A percentile compares a stretch with the other conserved stretches of the same genome.
These are phyloP conservation scores for Grammothele lineata DNA, from an alignment of 768 basidiomycete genomes.

Conservation along the genomic window DNA sequence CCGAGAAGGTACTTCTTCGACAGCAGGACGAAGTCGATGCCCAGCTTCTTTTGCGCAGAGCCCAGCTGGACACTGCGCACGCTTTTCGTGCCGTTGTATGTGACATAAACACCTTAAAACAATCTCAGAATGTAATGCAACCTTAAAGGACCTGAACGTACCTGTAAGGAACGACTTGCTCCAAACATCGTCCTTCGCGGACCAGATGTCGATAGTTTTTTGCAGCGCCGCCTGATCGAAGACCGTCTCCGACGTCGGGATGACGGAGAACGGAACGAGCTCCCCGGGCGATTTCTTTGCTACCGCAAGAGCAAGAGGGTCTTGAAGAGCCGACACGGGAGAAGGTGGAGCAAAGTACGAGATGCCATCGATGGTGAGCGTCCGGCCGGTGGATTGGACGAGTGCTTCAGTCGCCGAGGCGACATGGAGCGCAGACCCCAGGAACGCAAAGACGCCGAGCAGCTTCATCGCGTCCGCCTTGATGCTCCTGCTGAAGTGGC, in stretches of 20 bases:
- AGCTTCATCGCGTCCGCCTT: no score
- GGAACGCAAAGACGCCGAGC: background rate
- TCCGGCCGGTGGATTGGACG: slow-evolving; percentile 15
- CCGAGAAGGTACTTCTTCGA: slow-evolving; percentile 12
- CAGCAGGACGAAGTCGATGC: slow-evolving; percentile 13
- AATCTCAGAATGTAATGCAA: no score
- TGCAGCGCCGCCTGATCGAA: slow-evolving; percentile 17
- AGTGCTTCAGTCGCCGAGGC: slow-evolving; percentile 1
- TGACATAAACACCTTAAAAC: slow-evolving; percentile 20
- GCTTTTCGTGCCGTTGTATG: slow-evolving; percentile 13
- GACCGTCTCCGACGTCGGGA: slow-evolving; percentile 10
- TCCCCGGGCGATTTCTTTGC: slow-evolving; percentile 1
- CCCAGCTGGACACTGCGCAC: slow-evolving; percentile 8
- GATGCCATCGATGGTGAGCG: slow-evolving; percentile 12
- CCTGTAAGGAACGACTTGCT: slow-evolving; percentile 20
- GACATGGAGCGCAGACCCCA: background rate
- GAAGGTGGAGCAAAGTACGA: slow-evolving; percentile 17
- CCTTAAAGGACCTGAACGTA: slow-evolving; percentile 1
- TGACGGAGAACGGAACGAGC: slow-evolving; percentile 25
- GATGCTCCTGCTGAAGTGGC: no score
- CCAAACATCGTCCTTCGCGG: slow-evolving; percentile 24
- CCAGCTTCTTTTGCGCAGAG: slow-evolving; percentile 4
- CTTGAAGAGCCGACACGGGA: slow-evolving; percentile 13
- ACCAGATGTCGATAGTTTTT: slow-evolving; percentile 11
- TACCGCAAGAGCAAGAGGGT: background rate